phyloP scores from a whole-genome alignment of 495 filamentous ascomycete genomes.

The Penicillium macrosclerotiorum region DNA sequence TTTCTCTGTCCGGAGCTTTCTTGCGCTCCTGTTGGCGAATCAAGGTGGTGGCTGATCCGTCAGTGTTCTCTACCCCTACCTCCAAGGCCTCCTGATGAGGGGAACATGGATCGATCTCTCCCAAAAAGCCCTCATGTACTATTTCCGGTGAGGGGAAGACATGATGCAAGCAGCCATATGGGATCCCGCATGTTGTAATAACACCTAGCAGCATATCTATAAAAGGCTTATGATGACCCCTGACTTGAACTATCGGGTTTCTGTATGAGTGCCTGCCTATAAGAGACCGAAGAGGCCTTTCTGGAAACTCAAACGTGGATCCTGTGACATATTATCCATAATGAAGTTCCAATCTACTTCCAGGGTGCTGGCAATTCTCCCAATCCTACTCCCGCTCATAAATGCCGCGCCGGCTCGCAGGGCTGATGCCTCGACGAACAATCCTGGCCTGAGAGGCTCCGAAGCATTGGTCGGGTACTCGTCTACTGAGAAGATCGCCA shows the following conservation, averaged over 20 bases:
- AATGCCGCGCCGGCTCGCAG: constrained; percentile 22
- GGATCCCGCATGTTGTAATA: too few species aligned
- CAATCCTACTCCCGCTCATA: constrained; percentile 3
- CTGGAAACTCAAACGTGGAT: background rate
- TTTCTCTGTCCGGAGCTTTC: background rate
- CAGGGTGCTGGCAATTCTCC: constrained; percentile 1
- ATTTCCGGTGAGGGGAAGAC: constrained; percentile 1
- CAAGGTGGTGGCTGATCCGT: background rate
- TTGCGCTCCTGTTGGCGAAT: background rate
- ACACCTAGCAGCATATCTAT: background rate
- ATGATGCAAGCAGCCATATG: background rate
- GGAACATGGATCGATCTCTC: background rate
- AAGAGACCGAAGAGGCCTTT: background rate
- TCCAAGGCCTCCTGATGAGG: constrained; percentile 1
- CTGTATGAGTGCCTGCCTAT: too few species aligned
- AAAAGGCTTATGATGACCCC: background rate
- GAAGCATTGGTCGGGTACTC: constrained; percentile 38
- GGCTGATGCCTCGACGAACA: constrained; percentile 4
- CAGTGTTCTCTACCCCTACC: background rate
- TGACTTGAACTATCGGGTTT: too few species aligned
- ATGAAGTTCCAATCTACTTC: constrained; percentile 16
- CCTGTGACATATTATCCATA: background rate
- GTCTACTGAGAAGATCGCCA: constrained; percentile 26
- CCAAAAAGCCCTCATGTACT: background rate
- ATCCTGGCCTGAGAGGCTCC: constrained; percentile 34